A percentile compares a stretch with the other conserved stretches of the same genome.
Evolutionary conservation across 257 asterid genomes (phyloP).

Genomic region (Solanum appendiculatum): DNA sequence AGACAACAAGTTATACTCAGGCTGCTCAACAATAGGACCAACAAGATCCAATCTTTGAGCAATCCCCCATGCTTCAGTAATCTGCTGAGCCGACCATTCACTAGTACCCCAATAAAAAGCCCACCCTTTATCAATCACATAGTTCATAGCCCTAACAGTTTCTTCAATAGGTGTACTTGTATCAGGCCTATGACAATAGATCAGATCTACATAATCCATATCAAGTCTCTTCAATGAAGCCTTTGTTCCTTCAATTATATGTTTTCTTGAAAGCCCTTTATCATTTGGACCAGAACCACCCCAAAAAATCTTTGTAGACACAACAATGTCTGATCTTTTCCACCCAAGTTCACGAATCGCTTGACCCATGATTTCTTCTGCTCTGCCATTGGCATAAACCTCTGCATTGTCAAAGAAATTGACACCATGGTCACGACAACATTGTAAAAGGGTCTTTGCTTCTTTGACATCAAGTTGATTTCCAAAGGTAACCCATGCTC

Average conservation of each 20-base stretch:
- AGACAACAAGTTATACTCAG: slow-evolving; percentile 82
- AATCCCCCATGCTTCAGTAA: slow-evolving; percentile 93
- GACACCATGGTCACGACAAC: slow-evolving; percentile 89
- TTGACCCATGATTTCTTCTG: slow-evolving; percentile 98
- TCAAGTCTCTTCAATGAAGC: slow-evolving; percentile 67
- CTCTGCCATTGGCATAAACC: slow-evolving; percentile 95
- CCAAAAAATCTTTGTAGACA: slow-evolving; percentile 98
- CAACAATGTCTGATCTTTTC: slow-evolving; percentile 82
- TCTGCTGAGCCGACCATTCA: slow-evolving; percentile 98
- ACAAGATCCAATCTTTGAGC: slow-evolving; percentile 85
- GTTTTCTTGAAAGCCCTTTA: slow-evolving; percentile 89
- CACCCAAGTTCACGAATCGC: slow-evolving; percentile 94
- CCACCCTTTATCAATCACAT: slow-evolving; percentile 96
- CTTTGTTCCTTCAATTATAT: slow-evolving; percentile 78
- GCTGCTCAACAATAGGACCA: slow-evolving; percentile 94
- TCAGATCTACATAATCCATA: slow-evolving; percentile 83
- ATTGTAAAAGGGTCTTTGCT: slow-evolving; percentile 83
- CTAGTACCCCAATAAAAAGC: slow-evolving; percentile 99
- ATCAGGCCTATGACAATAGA: slow-evolving; percentile 88
- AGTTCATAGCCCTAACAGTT: slow-evolving; percentile 92
- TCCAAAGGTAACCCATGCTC: slow-evolving; percentile 98
- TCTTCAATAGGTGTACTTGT: slow-evolving; percentile 78
- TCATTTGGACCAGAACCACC: slow-evolving; percentile 97
- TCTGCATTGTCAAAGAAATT: slow-evolving; percentile 97
- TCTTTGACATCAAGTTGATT: slow-evolving; percentile 94